A percentile compares a stretch with the other conserved stretches of the same genome.
These are phyloP conservation scores for Verticillium longisporum DNA, from an alignment of 2,329 filamentous ascomycete species.

Conservation along the genomic window DNA sequence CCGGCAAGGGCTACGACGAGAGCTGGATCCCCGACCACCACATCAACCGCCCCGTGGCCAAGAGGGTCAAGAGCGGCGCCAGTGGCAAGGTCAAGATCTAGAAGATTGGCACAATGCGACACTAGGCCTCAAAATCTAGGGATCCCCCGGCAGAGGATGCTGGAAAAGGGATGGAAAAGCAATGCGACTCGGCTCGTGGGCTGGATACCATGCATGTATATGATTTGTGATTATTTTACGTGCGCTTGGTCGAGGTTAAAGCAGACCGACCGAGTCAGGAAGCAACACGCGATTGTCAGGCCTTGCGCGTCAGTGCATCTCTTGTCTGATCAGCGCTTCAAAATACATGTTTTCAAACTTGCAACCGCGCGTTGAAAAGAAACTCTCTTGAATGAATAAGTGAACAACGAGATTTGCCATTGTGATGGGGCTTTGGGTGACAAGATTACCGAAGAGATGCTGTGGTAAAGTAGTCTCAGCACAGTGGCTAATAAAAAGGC, in stretches of 20 bases:
- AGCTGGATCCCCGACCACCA: conserved; percentile 91
- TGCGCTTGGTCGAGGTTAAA: neutral
- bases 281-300: neutral
- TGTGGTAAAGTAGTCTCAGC: neutral
- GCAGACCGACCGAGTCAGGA: neutral
- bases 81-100: conserved; percentile 29
- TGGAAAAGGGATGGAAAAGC: neutral
- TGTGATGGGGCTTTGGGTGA: too few species aligned
- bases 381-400: neutral
- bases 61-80: conserved; percentile 55
- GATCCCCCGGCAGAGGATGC: neutral
- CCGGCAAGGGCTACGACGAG: conserved; percentile 74
- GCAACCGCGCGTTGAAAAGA: too few species aligned
- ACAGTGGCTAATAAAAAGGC: neutral
- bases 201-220: neutral
- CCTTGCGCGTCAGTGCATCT: neutral
- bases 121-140: neutral
- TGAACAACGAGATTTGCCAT: too few species aligned
- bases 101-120: conserved; percentile 6
- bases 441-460: too few species aligned
- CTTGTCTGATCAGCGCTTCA: neutral
- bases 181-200: neutral
- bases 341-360: neutral
- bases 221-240: neutral
- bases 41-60: conserved; percentile 74